These are phyloP conservation scores for Globisporangium cylindrosporum DNA, from an alignment of 352 stramenopile species.

Conservation along the genomic window DNA sequence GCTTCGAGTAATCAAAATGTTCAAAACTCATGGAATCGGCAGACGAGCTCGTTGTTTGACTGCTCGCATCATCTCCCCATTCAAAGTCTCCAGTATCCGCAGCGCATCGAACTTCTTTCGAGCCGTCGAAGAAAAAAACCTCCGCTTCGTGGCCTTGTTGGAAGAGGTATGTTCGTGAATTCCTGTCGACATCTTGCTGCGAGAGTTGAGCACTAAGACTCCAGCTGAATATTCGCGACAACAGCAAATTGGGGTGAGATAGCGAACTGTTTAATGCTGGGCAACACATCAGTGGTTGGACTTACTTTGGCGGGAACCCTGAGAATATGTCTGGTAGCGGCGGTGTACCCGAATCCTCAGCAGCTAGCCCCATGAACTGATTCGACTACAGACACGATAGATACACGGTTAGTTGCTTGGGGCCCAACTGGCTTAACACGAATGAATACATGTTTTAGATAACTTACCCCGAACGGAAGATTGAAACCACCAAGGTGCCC, in stretches of 20 bases:
- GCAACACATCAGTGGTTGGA: not conserved
- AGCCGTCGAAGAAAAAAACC: slow-evolving; percentile 43
- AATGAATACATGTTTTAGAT: not conserved
- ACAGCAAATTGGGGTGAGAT: not conserved
- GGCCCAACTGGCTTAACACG: not conserved
- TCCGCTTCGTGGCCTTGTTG: slow-evolving; percentile 16
- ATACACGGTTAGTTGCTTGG: not conserved
- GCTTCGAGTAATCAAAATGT: not conserved
- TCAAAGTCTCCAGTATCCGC: not conserved
- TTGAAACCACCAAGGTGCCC: not conserved
- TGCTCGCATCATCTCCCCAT: slow-evolving; percentile 17
- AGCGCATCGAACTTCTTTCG: slow-evolving; percentile 23
- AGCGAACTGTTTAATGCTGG: not conserved
- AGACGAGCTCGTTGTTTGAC: slow-evolving; percentile 19
- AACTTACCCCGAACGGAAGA: slow-evolving; percentile 7
- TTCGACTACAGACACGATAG: slow-evolving; percentile 4
- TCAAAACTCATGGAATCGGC: slow-evolving; percentile 1
- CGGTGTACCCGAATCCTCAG: not conserved
- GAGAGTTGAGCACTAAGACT: not conserved
- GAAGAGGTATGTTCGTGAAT: not conserved
- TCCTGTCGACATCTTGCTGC: slow-evolving; percentile 2
- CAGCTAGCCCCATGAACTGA: slow-evolving; percentile 12
- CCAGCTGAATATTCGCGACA: not conserved
- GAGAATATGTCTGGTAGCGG: slow-evolving; percentile 14
- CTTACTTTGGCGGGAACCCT: slow-evolving; percentile 10